Percentiles rank a stretch among this genome's conserved stretches.
Conservation (phyloP, 495 filamentous ascomycete species). For the Arthonia radiata region DNA sequence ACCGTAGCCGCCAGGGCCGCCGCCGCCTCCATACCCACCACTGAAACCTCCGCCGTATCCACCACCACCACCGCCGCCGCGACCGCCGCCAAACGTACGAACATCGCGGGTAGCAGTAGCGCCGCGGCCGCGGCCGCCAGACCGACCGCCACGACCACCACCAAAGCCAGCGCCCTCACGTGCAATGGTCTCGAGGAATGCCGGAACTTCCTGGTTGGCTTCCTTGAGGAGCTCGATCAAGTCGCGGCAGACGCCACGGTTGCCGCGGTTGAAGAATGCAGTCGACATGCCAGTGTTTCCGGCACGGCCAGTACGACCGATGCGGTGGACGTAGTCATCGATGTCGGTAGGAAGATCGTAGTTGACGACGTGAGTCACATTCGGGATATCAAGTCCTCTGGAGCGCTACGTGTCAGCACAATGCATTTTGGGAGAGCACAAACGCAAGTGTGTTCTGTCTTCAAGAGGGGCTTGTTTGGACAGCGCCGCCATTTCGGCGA, state of each 20-base stretch:
- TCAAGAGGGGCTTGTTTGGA: too few relatives aligned
- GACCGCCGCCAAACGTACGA: conserved; percentile 61
- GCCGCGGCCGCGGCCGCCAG: conserved; percentile 36
- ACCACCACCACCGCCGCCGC: conserved; percentile 24
- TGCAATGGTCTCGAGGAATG: conserved; percentile 87
- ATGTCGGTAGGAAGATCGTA: conserved; percentile 98
- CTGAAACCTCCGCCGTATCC: conserved; percentile 25
- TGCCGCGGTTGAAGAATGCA: conserved; percentile 98
- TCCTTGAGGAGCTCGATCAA: conserved; percentile 91
- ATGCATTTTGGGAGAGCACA: too few relatives aligned
- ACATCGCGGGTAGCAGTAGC: conserved; percentile 62
- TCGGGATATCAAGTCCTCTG: conserved; percentile 71
- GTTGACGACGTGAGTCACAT: conserved; percentile 96
- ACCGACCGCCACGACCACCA: conserved; percentile 37
- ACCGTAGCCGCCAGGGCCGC: too few relatives aligned
- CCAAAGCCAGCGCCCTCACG: conserved; percentile 61
- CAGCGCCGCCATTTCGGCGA: too few relatives aligned
- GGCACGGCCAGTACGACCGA: conserved; percentile 98
- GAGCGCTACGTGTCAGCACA: too few relatives aligned
- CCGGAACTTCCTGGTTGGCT: conserved; percentile 85
- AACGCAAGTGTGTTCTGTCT: too few relatives aligned
- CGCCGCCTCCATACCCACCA: conserved; percentile 23
- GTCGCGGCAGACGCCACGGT: conserved; percentile 88
- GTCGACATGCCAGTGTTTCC: conserved; percentile 97
- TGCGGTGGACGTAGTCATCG: conserved; percentile 97